A percentile compares a stretch with the other conserved stretches of the same genome.
Conservation (phyloP, 208 protist genomes). For the Acanthamoeba rhysodes region DNA sequence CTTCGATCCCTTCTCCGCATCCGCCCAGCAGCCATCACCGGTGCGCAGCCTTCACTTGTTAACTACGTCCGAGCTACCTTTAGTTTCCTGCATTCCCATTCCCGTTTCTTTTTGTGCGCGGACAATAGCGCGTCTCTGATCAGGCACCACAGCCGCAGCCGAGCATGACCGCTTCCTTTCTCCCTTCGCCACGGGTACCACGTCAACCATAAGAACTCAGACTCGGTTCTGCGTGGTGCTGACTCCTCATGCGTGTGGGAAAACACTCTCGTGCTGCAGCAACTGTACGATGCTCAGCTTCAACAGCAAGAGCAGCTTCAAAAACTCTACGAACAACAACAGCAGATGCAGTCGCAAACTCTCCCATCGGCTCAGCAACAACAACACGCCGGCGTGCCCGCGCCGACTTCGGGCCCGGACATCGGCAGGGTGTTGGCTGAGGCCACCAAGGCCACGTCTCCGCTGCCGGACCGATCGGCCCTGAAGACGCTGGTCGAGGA, state of each 20-base stretch:
- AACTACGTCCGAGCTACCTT: not conserved
- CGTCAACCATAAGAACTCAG: too few relatives aligned
- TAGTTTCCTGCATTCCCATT: not conserved
- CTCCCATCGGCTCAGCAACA: not conserved
- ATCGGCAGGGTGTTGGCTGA: not conserved
- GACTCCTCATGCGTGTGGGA: too few relatives aligned
- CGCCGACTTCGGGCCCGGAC: not conserved
- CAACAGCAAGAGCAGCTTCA: not conserved
- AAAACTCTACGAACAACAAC: not conserved
- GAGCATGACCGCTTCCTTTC: not conserved
- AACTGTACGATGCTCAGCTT: not conserved
- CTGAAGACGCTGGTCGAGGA: constrained; percentile 35
- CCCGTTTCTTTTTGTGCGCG: not conserved
- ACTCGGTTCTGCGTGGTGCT: too few relatives aligned
- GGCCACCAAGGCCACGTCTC: constrained; percentile 25
- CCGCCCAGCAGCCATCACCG: not conserved
- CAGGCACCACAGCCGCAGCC: not conserved
- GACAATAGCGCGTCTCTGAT: not conserved
- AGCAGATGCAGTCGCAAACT: not conserved
- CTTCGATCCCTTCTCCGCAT: not conserved
- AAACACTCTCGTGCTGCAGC: too few relatives aligned
- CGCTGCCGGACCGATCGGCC: not conserved
- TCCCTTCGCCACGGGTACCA: not conserved
- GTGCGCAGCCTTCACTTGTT: not conserved
- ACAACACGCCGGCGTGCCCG: not conserved